Evolutionary conservation across 2,329 filamentous ascomycete species (phyloP), one percentile per base, ranked within the genome.

Genomic region (Fusarium clavum): DNA sequence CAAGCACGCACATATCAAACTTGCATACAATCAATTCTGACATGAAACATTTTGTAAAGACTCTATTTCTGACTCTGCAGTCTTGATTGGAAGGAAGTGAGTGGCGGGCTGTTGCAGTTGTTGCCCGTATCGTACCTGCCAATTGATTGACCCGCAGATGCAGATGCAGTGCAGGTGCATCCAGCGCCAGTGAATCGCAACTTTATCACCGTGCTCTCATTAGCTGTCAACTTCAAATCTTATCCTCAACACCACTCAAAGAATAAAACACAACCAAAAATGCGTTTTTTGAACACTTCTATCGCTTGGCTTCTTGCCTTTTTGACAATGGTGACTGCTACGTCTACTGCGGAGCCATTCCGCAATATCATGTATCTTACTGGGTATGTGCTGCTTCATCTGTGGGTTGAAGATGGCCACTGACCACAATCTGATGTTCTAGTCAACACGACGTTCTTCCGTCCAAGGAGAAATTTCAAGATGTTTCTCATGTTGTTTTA

Each of bases 401-500:
- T 9, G 8, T 8, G 27, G 40, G 32, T 18, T 32, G 18, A 24
- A 24, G 24, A 46, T 34, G 32, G 13, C 25, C 4, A 49, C 60
- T 61, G 22, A 72, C 55, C 46, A 16, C 79, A 24, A 24, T 24
- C 24, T 6, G 24, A 24, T 6, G 24, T 24, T 81, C 70, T 59
- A 87, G 85, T 5, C 85, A 87, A 66, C 85, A 87, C 70, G 77
- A 81, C 32, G 68, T 83, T 5, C 73, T 83, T 12, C 85, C 85
- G 0, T 38, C 77, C 3, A 52, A 74, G 9, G 64, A 79, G 4
- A 77, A 83, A 45, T 78, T 83, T 1, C 56, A 76, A 24, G 75
- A 82, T 20, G 81, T 90, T n/a, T 87, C 87, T 1, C 87, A 90
- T 70, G 84, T 90, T 13, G 82, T 84, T 13, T 76, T 90, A 20